Evolutionary conservation across 768 basidiomycete genomes (phyloP), one percentile per base, ranked within the genome.

Genomic region (Termitomyces sp.): DNA sequence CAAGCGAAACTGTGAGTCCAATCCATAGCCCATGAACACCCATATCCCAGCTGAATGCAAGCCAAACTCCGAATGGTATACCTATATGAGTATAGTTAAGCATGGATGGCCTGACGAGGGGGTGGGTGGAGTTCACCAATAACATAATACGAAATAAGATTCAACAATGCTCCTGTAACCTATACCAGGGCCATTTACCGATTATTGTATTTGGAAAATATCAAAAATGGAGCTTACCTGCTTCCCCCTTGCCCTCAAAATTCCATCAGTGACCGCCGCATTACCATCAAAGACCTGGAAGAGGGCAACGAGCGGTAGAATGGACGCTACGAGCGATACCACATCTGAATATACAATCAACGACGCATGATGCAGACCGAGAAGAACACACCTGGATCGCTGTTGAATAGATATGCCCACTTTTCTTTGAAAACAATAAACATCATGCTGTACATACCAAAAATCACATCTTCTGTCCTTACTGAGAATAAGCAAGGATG

Each of bases 231-330:
- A 26, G 12, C 48, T 1, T 6, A 84, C 78, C 70, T 89, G 89
- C 68, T 87, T 89, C 21, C 94, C 94, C 38, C 83, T 74, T 0
- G 94, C 88, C 43, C 96, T 79, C 52, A 98, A 76, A 57, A 97
- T 82, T 2, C 94, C 94, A 7, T 77, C 80, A 0, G 83, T 77
- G 5, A 93, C 80, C 0, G 79, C 84, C 2, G 78, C 66, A 11
- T 83, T 74, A 0, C 87, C 91, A 62, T 99, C 96, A 55, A 94
- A 88, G 3, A 96, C 82, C 68, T 97, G 89, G 75, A 86, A 89
- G 26, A 89, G 72, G 8, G 86, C 83, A 5, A 96, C 83, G 8
- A 90, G 73, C 0, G 90, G 90, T 14, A 94, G 66, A 53, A 93
- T 85, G 2, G 75, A 70, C 0, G 90, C 84, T 12, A 91, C 86